Conservation (phyloP, 129 eudicot genomes). For the Apium graveolens region DNA sequence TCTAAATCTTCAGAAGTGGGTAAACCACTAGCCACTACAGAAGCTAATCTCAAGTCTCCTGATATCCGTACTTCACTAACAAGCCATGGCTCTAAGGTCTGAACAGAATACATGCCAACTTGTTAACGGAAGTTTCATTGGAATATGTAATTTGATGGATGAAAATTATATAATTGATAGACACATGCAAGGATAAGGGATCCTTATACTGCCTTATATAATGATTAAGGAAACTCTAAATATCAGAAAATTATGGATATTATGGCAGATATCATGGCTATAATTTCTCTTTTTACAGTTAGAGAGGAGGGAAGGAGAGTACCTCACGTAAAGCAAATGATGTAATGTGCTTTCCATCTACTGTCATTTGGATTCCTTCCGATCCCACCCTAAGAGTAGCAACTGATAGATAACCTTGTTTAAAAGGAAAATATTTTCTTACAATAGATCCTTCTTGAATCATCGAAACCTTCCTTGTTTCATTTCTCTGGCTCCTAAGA, state of each 20-base stretch:
- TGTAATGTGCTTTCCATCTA: conserved; percentile 91
- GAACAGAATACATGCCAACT: conserved; percentile 11
- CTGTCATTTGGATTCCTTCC: conserved; percentile 97
- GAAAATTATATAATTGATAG: no score
- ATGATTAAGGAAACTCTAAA: no score
- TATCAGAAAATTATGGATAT: no score
- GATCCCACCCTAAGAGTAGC: conserved; percentile 93
- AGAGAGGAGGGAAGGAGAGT: conserved; percentile 18
- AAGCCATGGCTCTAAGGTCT: conserved; percentile 98
- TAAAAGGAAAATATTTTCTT: conserved; percentile 74
- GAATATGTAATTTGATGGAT: not conserved
- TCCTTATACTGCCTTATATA: no score
- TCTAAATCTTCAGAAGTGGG: conserved; percentile 93
- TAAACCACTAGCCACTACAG: conserved; percentile 86
- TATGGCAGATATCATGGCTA: no score
- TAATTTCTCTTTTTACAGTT: no score
- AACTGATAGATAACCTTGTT: conserved; percentile 81
- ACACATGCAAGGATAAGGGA: no score
- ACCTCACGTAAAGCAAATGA: conserved; percentile 94
- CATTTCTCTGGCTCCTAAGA: conserved; percentile 27
- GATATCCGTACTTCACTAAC: conserved; percentile 82
- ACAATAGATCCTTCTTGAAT: conserved; percentile 42
- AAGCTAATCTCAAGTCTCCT: conserved; percentile 74
- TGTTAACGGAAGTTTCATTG: not conserved
- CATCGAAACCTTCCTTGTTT: conserved; percentile 29